These are phyloP conservation scores for Phytophthora ohioensis DNA, from an alignment of 352 stramenopile genomes.

Conservation along the genomic window DNA sequence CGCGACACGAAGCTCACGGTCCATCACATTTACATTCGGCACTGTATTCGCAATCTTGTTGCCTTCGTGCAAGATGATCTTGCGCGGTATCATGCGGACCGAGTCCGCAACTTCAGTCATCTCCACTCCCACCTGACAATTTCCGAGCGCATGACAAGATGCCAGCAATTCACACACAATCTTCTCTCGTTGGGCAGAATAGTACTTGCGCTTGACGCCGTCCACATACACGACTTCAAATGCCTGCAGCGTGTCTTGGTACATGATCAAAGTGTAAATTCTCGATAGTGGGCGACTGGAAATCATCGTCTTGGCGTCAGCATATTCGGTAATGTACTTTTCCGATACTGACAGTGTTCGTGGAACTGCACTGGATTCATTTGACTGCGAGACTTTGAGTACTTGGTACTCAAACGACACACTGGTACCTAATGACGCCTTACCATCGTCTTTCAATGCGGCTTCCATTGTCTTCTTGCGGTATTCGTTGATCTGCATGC, in stretches of 20 bases:
- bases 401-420: constrained; percentile 81
- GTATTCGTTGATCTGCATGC: constrained; percentile 88
- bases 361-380: constrained; percentile 41
- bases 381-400: constrained; percentile 60
- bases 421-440: constrained; percentile 33
- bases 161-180: constrained; percentile 79
- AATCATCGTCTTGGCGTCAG: constrained; percentile 62
- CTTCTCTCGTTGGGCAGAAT: constrained; percentile 70
- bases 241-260: constrained; percentile 62
- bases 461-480: constrained; percentile 81
- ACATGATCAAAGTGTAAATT: constrained; percentile 78
- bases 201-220: constrained; percentile 75
- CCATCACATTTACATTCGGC: constrained; percentile 59
- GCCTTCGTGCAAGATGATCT: constrained; percentile 77
- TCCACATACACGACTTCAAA: constrained; percentile 86
- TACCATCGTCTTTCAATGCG: constrained; percentile 58
- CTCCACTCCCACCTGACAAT: constrained; percentile 72
- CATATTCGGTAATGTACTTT: constrained; percentile 73
- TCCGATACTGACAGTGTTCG: constrained; percentile 74
- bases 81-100: constrained; percentile 77
- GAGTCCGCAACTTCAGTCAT: constrained; percentile 55
- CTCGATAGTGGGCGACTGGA: constrained; percentile 73
- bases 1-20: constrained; percentile 74
- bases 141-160: constrained; percentile 80
- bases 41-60: constrained; percentile 50